Base-by-base conservation (phyloP, 2,329 filamentous ascomycete genomes). In the Sporothrix phasma region DNA sequence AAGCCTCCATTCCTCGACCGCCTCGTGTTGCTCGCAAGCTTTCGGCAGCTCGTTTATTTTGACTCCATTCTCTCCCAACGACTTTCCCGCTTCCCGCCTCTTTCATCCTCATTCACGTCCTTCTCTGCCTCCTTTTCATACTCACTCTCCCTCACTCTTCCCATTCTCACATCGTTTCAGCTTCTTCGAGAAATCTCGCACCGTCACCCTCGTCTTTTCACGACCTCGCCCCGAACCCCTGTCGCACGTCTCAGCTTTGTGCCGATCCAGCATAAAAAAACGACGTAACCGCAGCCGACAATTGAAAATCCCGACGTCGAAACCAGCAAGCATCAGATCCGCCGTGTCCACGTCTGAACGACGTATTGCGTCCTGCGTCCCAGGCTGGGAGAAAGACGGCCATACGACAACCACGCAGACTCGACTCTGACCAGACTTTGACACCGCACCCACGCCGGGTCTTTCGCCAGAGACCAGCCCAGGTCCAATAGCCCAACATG, bases 401-500 rank as follows among this genome's bases (percentile, higher is more conserved):
- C 5, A 58, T 15, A 3, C 6, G 6, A n/a, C 53, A 8, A 15
- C 19, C 19, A 43, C 5, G 3, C 34, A 37, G 10, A 37, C 34
- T 8, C 34, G 34, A 43, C 41, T 43, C 19, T 37, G 34, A 43
- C 41, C 15, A n/a, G 5, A 37, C 34, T 17, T n/a, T 7, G 17
- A 43, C 17, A n/a, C 3, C 41, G 19, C 41, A 43, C 15, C 41
- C 41, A 43, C 41, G 17, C 49, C 29, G n/a, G 49, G 49, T 31
- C 46, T n/a, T 29, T 43, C n/a, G 41, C 41, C 4, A 43, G 19
- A 13, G 47, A 31, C 47, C 47, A 10, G 11, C 15, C 22, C 7
- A 51, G 19, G 46, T n/a, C 61, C 59, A 59, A 41, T 13, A 39
- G 62, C 29, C 51, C 60, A 65, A 65, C 4, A 66, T 66, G 64